phyloP scores from a whole-genome alignment of 305 asterid genomes.

The Rubia balearica region DNA sequence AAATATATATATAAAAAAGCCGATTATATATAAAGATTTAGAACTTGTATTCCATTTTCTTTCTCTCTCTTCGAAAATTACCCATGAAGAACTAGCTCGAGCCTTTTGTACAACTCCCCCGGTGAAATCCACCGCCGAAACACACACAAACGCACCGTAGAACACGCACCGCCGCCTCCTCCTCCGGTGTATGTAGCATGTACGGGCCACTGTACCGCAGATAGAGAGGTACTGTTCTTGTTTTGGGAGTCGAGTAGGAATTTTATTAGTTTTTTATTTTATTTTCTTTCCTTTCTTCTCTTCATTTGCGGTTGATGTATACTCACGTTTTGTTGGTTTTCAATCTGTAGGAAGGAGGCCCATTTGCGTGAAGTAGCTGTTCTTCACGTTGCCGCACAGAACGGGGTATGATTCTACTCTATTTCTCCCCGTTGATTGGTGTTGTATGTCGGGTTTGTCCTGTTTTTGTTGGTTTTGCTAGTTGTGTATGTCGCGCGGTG shows the following conservation, averaged over 20 bases:
- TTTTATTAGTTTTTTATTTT: slow-evolving; percentile 8
- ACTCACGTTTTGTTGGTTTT: slow-evolving; percentile 32
- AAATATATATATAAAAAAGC: slow-evolving; percentile 7
- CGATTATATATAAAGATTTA: slow-evolving; percentile 7
- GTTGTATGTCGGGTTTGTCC: background rate
- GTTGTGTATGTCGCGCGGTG: background rate
- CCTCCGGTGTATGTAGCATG: background rate
- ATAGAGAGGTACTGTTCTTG: background rate
- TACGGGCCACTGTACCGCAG: background rate
- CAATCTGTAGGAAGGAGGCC: slow-evolving; percentile 31
- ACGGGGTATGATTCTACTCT: slow-evolving; percentile 1
- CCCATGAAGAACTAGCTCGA: slow-evolving; percentile 25
- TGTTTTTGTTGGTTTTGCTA: background rate
- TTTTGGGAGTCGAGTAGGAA: background rate
- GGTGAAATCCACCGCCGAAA: background rate
- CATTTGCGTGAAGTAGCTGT: slow-evolving; percentile 26
- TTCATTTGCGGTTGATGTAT: slow-evolving; percentile 11
- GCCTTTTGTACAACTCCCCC: background rate
- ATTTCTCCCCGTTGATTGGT: slow-evolving; percentile 1
- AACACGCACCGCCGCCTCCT: background rate
- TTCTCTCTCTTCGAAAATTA: slow-evolving; percentile 26
- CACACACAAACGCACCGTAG: background rate
- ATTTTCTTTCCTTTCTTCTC: slow-evolving; percentile 3
- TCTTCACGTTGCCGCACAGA: slow-evolving; percentile 19
- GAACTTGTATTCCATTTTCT: slow-evolving; percentile 17